These are phyloP conservation scores for Durio zibethinus DNA, from an alignment of 345 rosid species.

Conservation along the genomic window DNA sequence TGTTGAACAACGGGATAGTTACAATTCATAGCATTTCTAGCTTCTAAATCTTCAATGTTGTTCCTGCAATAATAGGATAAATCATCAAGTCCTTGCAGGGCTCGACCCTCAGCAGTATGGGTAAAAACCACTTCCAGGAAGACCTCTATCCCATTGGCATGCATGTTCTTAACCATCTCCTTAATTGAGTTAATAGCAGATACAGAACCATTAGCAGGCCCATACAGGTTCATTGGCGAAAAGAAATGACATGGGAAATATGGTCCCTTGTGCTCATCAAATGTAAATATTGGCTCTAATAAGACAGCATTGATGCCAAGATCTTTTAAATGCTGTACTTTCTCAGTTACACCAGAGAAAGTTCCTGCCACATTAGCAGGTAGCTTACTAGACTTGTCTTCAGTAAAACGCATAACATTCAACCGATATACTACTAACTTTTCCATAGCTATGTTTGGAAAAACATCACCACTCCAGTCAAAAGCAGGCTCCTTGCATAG, in stretches of 20 bases:
- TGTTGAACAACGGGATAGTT: conserved; percentile 70
- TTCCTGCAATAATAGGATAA: conserved; percentile 49
- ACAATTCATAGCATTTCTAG: conserved; percentile 58
- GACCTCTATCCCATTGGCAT: conserved; percentile 73
- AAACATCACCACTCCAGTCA: conserved; percentile 71
- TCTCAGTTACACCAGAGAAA: conserved; percentile 71
- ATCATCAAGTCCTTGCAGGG: conserved; percentile 74
- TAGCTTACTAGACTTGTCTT: conserved; percentile 65
- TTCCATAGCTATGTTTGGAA: conserved; percentile 59
- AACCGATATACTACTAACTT: conserved; percentile 64
- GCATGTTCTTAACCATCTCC: conserved; percentile 86
- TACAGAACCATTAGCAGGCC: conserved; percentile 47
- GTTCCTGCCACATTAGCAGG: conserved; percentile 60
- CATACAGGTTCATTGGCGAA: conserved; percentile 53
- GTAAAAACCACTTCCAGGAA: conserved; percentile 84
- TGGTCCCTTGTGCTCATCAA: conserved; percentile 67
- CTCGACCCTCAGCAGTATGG: conserved; percentile 60
- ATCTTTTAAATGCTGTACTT: conserved; percentile 57
- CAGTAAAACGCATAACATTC: conserved; percentile 69
- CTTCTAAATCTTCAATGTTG: conserved; percentile 31
- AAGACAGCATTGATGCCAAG: conserved; percentile 84
- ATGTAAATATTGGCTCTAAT: conserved; percentile 77
- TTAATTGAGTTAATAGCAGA: conserved; percentile 67
- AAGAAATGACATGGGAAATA: conserved; percentile 81
- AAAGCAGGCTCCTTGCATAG: conserved; percentile 54